Base-by-base conservation (phyloP, 805 yeast species). In the Candida berthetii region DNA sequence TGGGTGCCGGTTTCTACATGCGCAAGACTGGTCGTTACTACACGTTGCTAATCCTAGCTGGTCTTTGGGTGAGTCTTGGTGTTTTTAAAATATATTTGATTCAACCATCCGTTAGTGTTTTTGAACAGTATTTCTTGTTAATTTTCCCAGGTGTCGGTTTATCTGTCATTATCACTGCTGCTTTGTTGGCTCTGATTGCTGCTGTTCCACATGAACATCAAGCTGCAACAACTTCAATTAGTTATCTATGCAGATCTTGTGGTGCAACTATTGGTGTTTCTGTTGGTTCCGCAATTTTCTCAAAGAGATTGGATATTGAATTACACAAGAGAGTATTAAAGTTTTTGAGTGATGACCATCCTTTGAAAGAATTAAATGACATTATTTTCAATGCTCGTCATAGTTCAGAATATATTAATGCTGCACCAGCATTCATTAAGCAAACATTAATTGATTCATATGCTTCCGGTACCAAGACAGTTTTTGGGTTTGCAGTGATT, bases 221-320 rank as follows among this genome's bases (percentile, higher is more conserved):
- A 55, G 82, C 85, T 2, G 69, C 83, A 22, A 77, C 82, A 1
- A 80, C 85, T 0, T 76, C 85, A 3, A 75, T 80, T 45, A 82
- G 78, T 48, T 80, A 80, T 50, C 74, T 83, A 1, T 80, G 80
- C 55, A 69, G 85, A 57, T 72, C 84, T 8, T 73, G 82, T 15
- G 85, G 85, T 0, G 77, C 85, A 1, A 78, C 85, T 0, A 58
- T 79, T 20, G 86, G 85, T 40, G 80, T 80, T 11, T 67, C 88
- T 0, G 57, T 80, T 35, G 83, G 82, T 0, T 76, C 83, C 4
- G 80, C 85, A 4, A 68, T 82, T 18, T 82, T 82, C 60, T 79
- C 76, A 37, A 60, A 64, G 35, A 55, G 69, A 3, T 61, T 82
- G 25, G 52, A 57, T 18, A 35, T 42, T 1, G 48, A 51, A 31